Evolutionary conservation across 345 rosid genomes (phyloP).

Genomic region (Eucalyptus pauciflora): DNA sequence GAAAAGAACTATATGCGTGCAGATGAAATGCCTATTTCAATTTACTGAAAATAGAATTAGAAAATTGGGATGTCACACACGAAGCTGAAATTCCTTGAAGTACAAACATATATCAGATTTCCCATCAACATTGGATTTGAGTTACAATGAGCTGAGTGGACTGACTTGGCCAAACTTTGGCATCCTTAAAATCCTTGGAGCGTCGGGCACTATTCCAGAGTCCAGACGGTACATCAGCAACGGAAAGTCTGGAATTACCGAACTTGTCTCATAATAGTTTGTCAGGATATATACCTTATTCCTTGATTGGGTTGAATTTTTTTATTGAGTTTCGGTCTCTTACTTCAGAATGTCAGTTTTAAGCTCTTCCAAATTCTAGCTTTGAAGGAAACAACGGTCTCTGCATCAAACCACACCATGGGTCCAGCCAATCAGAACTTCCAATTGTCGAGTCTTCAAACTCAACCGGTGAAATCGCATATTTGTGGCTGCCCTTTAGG

Average conservation of each 20-base stretch:
- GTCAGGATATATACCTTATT: conserved; percentile 1
- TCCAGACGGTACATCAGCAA: neutral
- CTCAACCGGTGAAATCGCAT: neutral
- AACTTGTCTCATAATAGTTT: conserved; percentile 2
- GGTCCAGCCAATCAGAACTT: neutral
- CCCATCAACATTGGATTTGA: conserved; percentile 1
- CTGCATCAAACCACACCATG: too few species aligned
- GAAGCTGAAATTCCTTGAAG: neutral
- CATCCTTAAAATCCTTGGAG: neutral
- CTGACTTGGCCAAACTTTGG: conserved; percentile 2
- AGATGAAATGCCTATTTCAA: too few species aligned
- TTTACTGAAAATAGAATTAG: too few species aligned
- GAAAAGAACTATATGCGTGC: too few species aligned
- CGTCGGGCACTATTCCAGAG: neutral
- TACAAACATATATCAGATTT: neutral
- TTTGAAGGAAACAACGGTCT: conserved; percentile 10
- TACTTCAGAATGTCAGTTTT: conserved; percentile 8
- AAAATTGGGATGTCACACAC: neutral
- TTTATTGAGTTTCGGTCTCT: neutral
- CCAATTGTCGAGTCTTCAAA: neutral
- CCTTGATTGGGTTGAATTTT: conserved; percentile 2
- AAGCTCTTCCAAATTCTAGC: conserved; percentile 7
- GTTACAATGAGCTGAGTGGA: conserved; percentile 4
- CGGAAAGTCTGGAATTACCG: neutral
- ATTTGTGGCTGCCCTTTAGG: too few species aligned